Conservation (phyloP, 2,329 filamentous ascomycete species). For the Talaromyces sp. region DNA sequence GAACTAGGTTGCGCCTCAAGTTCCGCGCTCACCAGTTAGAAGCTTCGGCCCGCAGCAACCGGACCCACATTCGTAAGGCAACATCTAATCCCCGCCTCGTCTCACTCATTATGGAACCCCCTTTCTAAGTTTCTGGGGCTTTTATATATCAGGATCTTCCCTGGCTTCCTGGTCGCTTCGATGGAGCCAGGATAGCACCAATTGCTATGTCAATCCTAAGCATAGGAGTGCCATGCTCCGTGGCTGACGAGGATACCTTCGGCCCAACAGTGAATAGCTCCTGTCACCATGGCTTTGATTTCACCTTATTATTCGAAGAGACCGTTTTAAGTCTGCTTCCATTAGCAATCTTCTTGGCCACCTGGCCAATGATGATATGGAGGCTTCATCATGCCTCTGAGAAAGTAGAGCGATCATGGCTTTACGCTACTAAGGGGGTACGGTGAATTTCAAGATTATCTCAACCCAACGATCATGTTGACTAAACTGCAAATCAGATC, state of each 20-base stretch:
- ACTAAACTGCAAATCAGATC: slow-evolving; percentile 6
- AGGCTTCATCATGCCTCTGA: slow-evolving; percentile 8
- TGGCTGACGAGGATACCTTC: slow-evolving; percentile 26
- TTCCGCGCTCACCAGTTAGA: not conserved
- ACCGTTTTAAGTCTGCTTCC: slow-evolving; percentile 26
- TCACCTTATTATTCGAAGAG: slow-evolving; percentile 36
- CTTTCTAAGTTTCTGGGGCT: no score
- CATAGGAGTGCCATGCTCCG: not conserved
- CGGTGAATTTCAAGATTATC: not conserved
- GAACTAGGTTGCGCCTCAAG: not conserved
- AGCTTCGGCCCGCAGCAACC: no score
- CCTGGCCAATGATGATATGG: slow-evolving; percentile 7
- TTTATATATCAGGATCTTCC: no score
- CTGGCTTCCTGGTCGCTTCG: no score
- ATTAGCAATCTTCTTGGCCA: not conserved
- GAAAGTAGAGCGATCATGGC: slow-evolving; percentile 25
- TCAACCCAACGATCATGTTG: not conserved
- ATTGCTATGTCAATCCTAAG: not conserved
- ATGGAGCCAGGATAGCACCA: no score
- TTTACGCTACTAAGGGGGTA: slow-evolving; percentile 20
- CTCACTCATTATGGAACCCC: no score
- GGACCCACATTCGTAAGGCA: no score
- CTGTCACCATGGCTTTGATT: slow-evolving; percentile 34
- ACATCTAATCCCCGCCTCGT: no score
- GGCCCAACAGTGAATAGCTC: slow-evolving; percentile 27